A percentile compares a stretch with the other conserved stretches of the same genome.
Evolutionary conservation across 75 land plant genomes (phyloP).

Genomic region (Pinus taeda): DNA sequence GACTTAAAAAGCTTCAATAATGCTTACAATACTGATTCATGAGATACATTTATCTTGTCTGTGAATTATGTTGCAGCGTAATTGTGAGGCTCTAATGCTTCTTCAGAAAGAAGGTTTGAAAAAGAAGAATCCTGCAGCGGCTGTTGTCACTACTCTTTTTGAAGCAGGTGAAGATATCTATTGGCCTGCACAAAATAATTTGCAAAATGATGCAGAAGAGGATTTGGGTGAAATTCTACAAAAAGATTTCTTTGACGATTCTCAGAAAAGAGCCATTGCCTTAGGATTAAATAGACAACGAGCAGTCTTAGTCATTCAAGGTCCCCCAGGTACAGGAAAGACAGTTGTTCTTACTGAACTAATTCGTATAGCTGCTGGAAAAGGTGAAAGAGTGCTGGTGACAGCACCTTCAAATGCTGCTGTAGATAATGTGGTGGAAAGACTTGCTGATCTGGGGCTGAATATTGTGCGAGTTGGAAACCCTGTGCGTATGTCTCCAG

Average conservation of each 20-base stretch:
- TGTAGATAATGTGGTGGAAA: slow-evolving; percentile 88
- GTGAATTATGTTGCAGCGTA: slow-evolving; percentile 48
- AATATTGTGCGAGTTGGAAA: slow-evolving; percentile 88
- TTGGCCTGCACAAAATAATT: slow-evolving; percentile 50
- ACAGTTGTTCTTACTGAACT: slow-evolving; percentile 70
- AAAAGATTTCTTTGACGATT: slow-evolving; percentile 49
- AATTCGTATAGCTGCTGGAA: slow-evolving; percentile 56
- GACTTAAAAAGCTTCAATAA: neutral
- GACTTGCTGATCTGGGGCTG: slow-evolving; percentile 50
- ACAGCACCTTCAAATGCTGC: slow-evolving; percentile 97
- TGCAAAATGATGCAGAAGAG: slow-evolving; percentile 19
- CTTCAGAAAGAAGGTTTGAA: slow-evolving; percentile 80
- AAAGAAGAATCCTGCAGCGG: slow-evolving; percentile 75
- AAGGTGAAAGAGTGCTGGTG: slow-evolving; percentile 84
- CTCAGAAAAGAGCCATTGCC: slow-evolving; percentile 63
- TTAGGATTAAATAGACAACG: slow-evolving; percentile 68
- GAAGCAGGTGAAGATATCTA: slow-evolving; percentile 65
- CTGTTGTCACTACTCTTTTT: slow-evolving; percentile 74
- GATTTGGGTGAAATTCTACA: slow-evolving; percentile 20
- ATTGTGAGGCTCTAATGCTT: slow-evolving; percentile 86
- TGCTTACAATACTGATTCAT: neutral
- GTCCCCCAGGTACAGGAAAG: slow-evolving; percentile 97
- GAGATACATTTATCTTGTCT: neutral
- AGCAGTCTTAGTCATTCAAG: slow-evolving; percentile 70
- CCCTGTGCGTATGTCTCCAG: slow-evolving; percentile 74